Evolutionary conservation across 306 rosid species (phyloP), one percentile per base, ranked within the genome.

Genomic region (Trifolium pratense): DNA sequence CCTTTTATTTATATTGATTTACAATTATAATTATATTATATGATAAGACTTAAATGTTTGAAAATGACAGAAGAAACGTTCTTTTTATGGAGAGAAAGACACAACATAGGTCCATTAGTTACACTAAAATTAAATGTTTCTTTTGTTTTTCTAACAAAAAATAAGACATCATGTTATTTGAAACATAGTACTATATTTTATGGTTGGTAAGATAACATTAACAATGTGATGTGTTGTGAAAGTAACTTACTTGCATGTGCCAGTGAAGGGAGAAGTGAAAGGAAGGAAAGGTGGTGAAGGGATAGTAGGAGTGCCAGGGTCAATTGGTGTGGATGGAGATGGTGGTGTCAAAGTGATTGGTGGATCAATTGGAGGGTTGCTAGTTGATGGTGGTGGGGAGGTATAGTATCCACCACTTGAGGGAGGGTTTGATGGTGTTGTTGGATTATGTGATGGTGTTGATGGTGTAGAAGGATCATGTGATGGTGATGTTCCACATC

Each of bases 201-300:
- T 7, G 9, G 5, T 32, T 13, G 40, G 26, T 39, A n/a, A n/a
- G n/a, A n/a, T n/a, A 63, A 25, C 16, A 26, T 58, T 58, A 58
- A 56, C 32, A 17, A 29, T 46, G 62, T 74, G 7, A 0, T 18
- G 43, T 31, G 14, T 34, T 66, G 14, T 69, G 67, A 55, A 48
- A 78, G 51, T 2, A 75, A 86, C 95, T 90, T 83, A 94, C 99
- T 73, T 87, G 97, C 97, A 91, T 52, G 97, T 91, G 12, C 95
- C 91, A 56, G 83, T 80, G 81, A 93, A 84, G 55, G 96, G 99
- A 62, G 96, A 46, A 45, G 99, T 96, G 45, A 89, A 75, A 60
- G 90, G 87, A 58, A 81, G 58, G 76, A 39, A 81, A 26, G 98
- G 96, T 23, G 97, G 95, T 20, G 90, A 71, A 5, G 96, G 91